Evolutionary conservation across 768 basidiomycete genomes (phyloP), one percentile per base, ranked within the genome.

Genomic region (Termitomyces sp.): DNA sequence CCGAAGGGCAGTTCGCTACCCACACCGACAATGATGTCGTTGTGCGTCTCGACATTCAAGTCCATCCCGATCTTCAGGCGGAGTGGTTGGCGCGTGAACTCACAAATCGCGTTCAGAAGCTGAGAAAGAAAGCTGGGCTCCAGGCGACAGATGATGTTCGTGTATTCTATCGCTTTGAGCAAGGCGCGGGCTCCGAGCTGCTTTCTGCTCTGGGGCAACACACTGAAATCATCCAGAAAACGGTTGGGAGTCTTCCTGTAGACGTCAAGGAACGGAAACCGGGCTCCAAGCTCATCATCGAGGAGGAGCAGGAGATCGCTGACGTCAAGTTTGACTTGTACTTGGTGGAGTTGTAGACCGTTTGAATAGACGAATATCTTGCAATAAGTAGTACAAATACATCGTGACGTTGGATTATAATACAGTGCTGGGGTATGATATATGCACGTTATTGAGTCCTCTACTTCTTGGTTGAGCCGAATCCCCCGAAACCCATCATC

Each of bases 11-110:
- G 61, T 88, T 83, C 62, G 84, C 86, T 42, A 92, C 89, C 30
- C 86, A 94, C 60, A 93, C 94, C 21, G 92, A 98, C 73, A 91
- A 89, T 65, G 94, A 98, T 63, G 94, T 98, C 51, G 95, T 97
- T 49, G 82, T 98, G 59, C 80, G 96, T 47, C 84, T 99, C 41
- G 97, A 99, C 71, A 84, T 93, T 54, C 85, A 89, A 68, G 80
- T 88, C 46, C 91, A 97, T 64, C 80, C 88, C 0, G 93, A 98
- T 60, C 80, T 98, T 44, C 84, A 87, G 69, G 78, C 84, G 50
- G 91, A 98, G 75, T 94, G 92, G 78, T 78, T 94, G 26, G 87
- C 91, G 46, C 83, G 97, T 45, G 92, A 96, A 70, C 71, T 98
- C 61, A 88, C 89, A 60, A 96, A 94, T 62, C 87, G 95, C 53